Evolutionary conservation across 140 eudicot species (phyloP).

Genomic region (Bidens hawaiensis): DNA sequence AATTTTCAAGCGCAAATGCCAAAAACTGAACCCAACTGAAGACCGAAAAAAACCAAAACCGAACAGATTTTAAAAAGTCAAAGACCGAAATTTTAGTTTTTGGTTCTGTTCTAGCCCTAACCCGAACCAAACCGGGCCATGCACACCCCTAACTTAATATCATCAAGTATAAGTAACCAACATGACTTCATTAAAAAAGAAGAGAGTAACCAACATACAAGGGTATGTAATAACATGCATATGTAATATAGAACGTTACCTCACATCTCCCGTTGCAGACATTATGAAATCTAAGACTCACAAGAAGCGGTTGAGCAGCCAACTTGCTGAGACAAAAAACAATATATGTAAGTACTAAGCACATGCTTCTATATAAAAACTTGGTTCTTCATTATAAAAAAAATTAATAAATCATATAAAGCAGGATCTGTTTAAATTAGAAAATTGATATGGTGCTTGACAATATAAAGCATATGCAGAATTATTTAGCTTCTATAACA

Average conservation of each 20-base stretch:
- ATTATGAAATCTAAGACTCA: slow-evolving; percentile 22
- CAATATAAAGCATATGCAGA: background rate
- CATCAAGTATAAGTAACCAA: background rate
- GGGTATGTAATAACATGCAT: background rate
- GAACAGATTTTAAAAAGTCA: too few species aligned
- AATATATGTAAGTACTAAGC: background rate
- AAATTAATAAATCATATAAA: background rate
- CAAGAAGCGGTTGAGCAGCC: slow-evolving; percentile 13
- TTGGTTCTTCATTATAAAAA: background rate
- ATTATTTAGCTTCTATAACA: background rate
- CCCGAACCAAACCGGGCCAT: too few species aligned
- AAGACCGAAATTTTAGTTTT: too few species aligned
- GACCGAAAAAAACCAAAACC: too few species aligned
- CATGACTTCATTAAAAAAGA: background rate
- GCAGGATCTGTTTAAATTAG: background rate
- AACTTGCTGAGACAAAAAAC: slow-evolving; percentile 12
- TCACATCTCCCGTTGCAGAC: slow-evolving; percentile 23
- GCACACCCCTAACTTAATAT: too few species aligned
- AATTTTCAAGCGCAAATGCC: too few species aligned
- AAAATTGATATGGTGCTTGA: background rate
- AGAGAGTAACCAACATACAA: background rate
- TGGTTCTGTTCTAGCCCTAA: too few species aligned
- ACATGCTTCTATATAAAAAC: background rate
- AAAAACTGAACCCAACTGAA: too few species aligned
- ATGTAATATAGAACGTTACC: slow-evolving; percentile 23